Conservation (phyloP, 2,329 filamentous ascomycete species). For the Arthrobotrys musiformis region DNA sequence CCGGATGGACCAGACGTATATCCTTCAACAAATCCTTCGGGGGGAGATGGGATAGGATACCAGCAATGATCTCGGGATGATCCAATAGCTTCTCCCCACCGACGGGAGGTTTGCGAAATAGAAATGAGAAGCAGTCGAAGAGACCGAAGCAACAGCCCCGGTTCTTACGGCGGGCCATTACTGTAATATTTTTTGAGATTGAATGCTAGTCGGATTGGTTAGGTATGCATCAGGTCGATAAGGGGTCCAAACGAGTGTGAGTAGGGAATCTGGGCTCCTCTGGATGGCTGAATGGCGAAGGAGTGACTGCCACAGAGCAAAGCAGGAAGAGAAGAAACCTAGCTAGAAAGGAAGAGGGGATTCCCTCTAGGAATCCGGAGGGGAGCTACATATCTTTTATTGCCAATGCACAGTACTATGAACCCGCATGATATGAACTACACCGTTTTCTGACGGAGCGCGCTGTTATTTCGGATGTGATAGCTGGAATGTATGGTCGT, state of each 20-base stretch:
- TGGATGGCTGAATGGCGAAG: slow-evolving; percentile 14
- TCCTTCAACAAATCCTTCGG: slow-evolving; percentile 23
- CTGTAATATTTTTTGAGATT: neutral
- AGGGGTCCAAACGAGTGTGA: slow-evolving; percentile 4
- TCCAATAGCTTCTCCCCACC: slow-evolving; percentile 43
- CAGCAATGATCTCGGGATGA: slow-evolving; percentile 35
- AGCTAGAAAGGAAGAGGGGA: slow-evolving; percentile 16
- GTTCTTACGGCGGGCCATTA: slow-evolving; percentile 33
- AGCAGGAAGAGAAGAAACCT: neutral
- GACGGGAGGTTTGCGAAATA: slow-evolving; percentile 27
- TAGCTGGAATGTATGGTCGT: slow-evolving; percentile 8
- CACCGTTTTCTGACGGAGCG: slow-evolving; percentile 11
- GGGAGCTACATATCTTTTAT: slow-evolving; percentile 33
- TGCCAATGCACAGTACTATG: slow-evolving; percentile 7
- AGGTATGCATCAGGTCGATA: slow-evolving; percentile 32
- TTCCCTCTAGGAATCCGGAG: slow-evolving; percentile 29
- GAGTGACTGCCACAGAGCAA: slow-evolving; percentile 27
- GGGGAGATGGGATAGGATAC: slow-evolving; percentile 35
- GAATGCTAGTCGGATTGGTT: neutral
- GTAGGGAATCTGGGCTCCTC: neutral
- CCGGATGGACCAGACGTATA: slow-evolving; percentile 32
- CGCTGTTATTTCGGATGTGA: slow-evolving; percentile 9
- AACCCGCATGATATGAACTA: slow-evolving; percentile 1
- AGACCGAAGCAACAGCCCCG: slow-evolving; percentile 43
- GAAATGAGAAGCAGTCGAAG: slow-evolving; percentile 31